phyloP scores from a whole-genome alignment of 164 flowering plant genomes.

The Houttuynia cordata region DNA sequence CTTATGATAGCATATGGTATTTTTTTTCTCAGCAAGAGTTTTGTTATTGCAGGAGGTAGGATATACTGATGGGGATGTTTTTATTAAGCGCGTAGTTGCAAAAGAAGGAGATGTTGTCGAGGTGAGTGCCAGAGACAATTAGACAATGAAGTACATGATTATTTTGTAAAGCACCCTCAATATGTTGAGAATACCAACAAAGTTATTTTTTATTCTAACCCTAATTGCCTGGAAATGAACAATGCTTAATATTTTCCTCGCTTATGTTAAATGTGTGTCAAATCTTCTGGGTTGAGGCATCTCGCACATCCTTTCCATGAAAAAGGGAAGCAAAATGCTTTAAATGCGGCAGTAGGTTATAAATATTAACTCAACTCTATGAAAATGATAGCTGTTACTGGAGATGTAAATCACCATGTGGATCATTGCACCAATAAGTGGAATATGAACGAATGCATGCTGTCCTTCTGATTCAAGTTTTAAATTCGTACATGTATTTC shows the following conservation, averaged over 20 bases:
- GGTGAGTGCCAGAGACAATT: slow-evolving; percentile 30
- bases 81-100: slow-evolving; percentile 89
- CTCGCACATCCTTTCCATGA: neutral
- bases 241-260: no score
- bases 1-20: neutral
- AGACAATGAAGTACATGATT: no score
- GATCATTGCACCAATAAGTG: no score
- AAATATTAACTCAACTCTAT: no score
- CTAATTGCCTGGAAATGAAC: no score
- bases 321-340: neutral
- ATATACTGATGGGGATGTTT: slow-evolving; percentile 90
- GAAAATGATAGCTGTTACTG: no score
- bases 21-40: neutral
- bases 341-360: no score
- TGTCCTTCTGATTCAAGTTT: no score
- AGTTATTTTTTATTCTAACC: no score
- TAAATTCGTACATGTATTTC: no score
- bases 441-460: no score
- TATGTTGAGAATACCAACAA: neutral
- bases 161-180: neutral
- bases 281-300: neutral
- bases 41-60: slow-evolving; percentile 45
- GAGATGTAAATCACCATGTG: no score
- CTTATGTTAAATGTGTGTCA: neutral
- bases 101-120: slow-evolving; percentile 89